Evolutionary conservation across 1,139 yeast species (phyloP), one percentile per base, ranked within the genome.

Genomic region (Suhomyces chickasaworum): DNA sequence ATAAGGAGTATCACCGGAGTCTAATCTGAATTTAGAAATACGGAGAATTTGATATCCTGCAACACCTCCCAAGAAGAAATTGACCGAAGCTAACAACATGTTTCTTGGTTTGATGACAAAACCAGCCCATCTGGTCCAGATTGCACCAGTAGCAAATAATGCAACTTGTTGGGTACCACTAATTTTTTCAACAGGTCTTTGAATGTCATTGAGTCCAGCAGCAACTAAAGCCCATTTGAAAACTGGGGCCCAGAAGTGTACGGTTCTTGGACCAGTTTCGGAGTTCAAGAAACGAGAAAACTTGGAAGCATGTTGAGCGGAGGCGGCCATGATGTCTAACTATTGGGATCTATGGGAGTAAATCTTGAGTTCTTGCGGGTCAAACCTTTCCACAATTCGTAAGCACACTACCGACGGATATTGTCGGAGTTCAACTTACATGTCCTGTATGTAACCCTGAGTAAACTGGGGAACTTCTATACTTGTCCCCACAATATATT

Each of bases 61-160:
- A 38, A 95, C 96, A 34, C 84, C 74, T 23, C 96, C 97, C 52
- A 93, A 75, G 77, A 93, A 93, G 77, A 90, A 89, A 71, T 93
- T 93, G 50, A 93, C 99, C 27, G 95, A 83, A 4, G 98, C 99
- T 57, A 93, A 77, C 51, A 93, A 73, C 56, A 79, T 77, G 71
- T 93, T 93, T 69, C 88, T 86, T 44, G 99, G 99, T 58, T 75
- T 83, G 64, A 93, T 93, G 53, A 90, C 95, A 68, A 90, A 81
- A 2, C 78, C 80, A 27, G 97, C 91, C 99, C 99, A 93, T 66
- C 99, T 83, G 39, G 99, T 93, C 99, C 99, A 93, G 59, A 93
- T 90, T 46, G 81, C 83, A 47, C 98, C 99, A 1, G 99, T 93
- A 41, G 93, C 93, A 58, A 88, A 78, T 49, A 93, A 76, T 0